Percentiles rank a stretch among this genome's conserved stretches.
Evolutionary conservation across 148 eudicot genomes (phyloP).

Genomic region (Rhododendron kiyosumense): DNA sequence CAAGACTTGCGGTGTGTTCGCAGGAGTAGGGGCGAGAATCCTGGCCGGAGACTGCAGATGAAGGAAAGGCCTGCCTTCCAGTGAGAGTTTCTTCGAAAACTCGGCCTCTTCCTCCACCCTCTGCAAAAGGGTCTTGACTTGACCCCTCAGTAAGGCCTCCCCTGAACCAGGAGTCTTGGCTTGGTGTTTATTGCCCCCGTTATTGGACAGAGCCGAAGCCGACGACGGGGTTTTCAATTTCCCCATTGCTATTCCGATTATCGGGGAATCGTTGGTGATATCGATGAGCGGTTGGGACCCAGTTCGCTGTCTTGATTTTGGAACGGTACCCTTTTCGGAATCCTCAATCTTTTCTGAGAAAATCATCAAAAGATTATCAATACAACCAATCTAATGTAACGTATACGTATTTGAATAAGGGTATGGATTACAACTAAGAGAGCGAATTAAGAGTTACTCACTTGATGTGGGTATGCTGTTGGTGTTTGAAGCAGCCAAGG

Average conservation of each 20-base stretch:
- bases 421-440: not conserved
- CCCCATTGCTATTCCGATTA: constrained; percentile 75
- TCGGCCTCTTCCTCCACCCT: constrained; percentile 87
- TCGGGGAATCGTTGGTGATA: constrained; percentile 91
- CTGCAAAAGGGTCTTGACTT: constrained; percentile 75
- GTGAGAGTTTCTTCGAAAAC: constrained; percentile 44
- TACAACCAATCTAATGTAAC: not conserved
- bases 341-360: constrained; percentile 51
- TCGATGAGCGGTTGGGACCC: constrained; percentile 39
- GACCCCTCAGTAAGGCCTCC: constrained; percentile 72
- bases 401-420: not conserved
- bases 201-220: constrained; percentile 31
- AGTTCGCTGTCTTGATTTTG: constrained; percentile 35
- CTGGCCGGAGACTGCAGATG: constrained; percentile 44
- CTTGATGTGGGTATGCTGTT: constrained; percentile 17
- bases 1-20: constrained; percentile 62
- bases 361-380: not conserved
- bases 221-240: constrained; percentile 58
- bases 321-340: constrained; percentile 27
- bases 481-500: constrained; percentile 28
- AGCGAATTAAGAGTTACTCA: not conserved
- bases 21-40: constrained; percentile 87
- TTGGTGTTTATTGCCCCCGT: constrained; percentile 23
- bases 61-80: constrained; percentile 22
- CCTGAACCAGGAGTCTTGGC: constrained; percentile 82